phyloP scores from a whole-genome alignment of 441 rosid genomes.

The Bocquillonia castaneifolia region DNA sequence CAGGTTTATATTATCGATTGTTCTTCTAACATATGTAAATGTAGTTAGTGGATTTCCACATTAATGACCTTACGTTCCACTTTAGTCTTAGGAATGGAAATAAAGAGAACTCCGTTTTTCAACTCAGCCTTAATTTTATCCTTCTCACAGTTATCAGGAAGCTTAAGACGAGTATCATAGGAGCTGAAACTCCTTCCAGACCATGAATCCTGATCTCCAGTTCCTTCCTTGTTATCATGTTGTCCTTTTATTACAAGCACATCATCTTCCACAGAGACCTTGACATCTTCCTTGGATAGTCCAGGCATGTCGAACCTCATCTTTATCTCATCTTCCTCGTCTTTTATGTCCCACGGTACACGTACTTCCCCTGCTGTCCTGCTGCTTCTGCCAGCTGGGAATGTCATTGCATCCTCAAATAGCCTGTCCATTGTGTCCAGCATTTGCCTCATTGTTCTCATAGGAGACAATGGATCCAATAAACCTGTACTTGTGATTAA shows the following conservation, averaged over 20 bases:
- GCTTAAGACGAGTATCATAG: conserved; percentile 56
- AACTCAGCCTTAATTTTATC: conserved; percentile 67
- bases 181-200: conserved; percentile 41
- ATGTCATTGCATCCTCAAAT: conserved; percentile 46
- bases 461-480: conserved; percentile 59
- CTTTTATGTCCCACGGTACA: conserved; percentile 74
- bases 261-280: conserved; percentile 59
- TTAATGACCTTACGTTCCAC: conserved; percentile 57
- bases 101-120: conserved; percentile 66
- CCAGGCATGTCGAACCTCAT: conserved; percentile 92
- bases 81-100: conserved; percentile 59
- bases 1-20: too few relatives aligned
- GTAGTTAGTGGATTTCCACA: conserved; percentile 46
- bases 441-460: conserved; percentile 80
- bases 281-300: conserved; percentile 64
- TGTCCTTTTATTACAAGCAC: conserved; percentile 60
- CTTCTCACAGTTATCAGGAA: conserved; percentile 57
- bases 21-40: too few relatives aligned
- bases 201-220: conserved; percentile 46
- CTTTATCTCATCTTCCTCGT: conserved; percentile 64
- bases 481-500: conserved; percentile 35
- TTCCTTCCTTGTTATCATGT: conserved; percentile 48
- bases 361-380: conserved; percentile 36
- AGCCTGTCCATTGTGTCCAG: conserved; percentile 68
- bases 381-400: conserved; percentile 36